Evolutionary conservation across 1,284 basidiomycete species (phyloP).

Genomic region (Malassezia caprae): DNA sequence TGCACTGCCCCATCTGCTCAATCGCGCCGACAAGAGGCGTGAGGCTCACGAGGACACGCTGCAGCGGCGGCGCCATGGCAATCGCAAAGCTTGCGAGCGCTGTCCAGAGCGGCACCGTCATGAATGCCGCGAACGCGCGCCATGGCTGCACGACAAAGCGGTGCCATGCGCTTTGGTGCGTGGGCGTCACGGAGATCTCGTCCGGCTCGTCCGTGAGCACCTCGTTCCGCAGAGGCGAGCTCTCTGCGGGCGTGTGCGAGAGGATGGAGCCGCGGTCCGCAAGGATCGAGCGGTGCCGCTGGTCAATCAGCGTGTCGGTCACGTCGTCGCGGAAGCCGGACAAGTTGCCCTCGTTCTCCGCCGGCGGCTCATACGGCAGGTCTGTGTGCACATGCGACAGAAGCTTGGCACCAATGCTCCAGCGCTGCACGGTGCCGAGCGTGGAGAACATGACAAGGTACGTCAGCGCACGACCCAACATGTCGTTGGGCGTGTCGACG

Average conservation of each 20-base stretch:
- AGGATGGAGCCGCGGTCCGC: conserved; percentile 3
- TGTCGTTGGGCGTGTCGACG: conserved; percentile 70
- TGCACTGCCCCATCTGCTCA: conserved; percentile 48
- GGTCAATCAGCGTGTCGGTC: conserved; percentile 12
- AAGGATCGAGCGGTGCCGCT: conserved; percentile 1
- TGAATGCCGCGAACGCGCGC: conserved; percentile 60
- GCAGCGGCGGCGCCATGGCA: conserved; percentile 63
- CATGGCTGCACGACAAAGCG: conserved; percentile 23
- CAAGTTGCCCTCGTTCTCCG: not conserved
- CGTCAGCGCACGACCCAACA: conserved; percentile 82
- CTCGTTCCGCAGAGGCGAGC: not conserved
- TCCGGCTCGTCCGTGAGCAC: conserved; percentile 1
- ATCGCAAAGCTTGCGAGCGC: conserved; percentile 69
- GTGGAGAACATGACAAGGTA: conserved; percentile 88
- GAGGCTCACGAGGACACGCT: conserved; percentile 42
- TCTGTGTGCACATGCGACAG: conserved; percentile 25
- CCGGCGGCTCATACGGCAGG: not conserved
- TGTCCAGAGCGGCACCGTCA: conserved; percentile 59
- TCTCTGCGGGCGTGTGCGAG: not conserved
- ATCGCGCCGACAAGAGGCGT: conserved; percentile 50
- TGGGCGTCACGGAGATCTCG: not conserved
- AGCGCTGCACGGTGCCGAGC: conserved; percentile 63
- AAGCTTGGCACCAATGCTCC: conserved; percentile 50
- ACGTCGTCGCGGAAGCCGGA: conserved; percentile 13
- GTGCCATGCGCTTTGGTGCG: not conserved